Conservation (phyloP, 805 yeast species). For the Yamadazyma insecticola region DNA sequence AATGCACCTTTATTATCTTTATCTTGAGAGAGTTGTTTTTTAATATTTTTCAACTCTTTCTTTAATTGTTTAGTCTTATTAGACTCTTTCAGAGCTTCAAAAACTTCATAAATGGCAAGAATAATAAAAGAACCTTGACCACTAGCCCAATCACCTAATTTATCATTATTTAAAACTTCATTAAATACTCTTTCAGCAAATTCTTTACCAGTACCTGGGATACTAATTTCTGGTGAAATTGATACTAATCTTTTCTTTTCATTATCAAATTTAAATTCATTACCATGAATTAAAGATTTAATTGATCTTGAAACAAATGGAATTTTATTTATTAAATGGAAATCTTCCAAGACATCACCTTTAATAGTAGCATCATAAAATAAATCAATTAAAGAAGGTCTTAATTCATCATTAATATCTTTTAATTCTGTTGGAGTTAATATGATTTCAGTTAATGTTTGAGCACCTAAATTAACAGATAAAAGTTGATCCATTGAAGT, state of each 20-base stretch:
- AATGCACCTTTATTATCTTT: constrained; percentile 55
- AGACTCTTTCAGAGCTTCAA: constrained; percentile 28
- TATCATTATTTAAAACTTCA: constrained; percentile 45
- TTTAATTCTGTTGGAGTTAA: constrained; percentile 36
- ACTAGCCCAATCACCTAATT: constrained; percentile 59
- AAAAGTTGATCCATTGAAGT: constrained; percentile 47
- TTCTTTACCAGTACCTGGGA: constrained; percentile 50
- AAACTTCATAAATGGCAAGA: constrained; percentile 71
- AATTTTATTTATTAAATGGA: constrained; percentile 59
- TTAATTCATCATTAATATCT: constrained; percentile 33
- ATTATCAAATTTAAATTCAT: constrained; percentile 67
- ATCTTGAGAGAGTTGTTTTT: constrained; percentile 39
- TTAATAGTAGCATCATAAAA: constrained; percentile 52
- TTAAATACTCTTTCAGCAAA: constrained; percentile 54
- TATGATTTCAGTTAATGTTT: constrained; percentile 72
- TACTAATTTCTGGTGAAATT: constrained; percentile 32
- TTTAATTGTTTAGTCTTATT: constrained; percentile 30
- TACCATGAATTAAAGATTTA: constrained; percentile 77
- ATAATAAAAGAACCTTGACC: constrained; percentile 74
- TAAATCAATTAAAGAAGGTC: constrained; percentile 48
- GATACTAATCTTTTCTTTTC: constrained; percentile 44
- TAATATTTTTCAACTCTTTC: constrained; percentile 50
- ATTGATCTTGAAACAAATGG: constrained; percentile 73
- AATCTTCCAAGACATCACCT: constrained; percentile 64
- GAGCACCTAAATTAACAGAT: constrained; percentile 75